Evolutionary conservation across 768 basidiomycete genomes (phyloP).

Genomic region (Tricholoma hemisulphureum): DNA sequence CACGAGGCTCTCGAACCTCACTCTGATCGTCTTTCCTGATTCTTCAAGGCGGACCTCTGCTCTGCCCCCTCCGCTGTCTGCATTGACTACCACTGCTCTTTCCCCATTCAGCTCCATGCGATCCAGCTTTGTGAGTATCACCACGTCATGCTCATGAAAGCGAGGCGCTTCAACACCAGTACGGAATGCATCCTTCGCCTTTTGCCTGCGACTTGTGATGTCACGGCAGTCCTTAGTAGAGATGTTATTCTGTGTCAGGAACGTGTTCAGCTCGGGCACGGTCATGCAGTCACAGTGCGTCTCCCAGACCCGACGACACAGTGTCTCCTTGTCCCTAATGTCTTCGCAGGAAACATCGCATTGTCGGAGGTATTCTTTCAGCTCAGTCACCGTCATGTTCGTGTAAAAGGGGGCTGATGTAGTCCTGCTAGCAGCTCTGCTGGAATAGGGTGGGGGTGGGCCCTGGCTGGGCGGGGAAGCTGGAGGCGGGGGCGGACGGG

Average conservation of each 20-base stretch:
- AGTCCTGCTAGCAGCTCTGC: neutral
- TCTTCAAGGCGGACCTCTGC: neutral
- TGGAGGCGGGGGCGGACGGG: neutral
- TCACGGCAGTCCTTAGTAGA: neutral
- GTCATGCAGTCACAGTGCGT: neutral
- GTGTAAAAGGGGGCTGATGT: neutral
- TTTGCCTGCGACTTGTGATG: neutral
- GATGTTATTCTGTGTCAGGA: neutral
- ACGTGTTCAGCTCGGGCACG: neutral
- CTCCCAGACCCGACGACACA: neutral
- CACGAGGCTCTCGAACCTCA: neutral
- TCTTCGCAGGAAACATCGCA: neutral
- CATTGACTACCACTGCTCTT: neutral
- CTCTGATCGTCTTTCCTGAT: neutral
- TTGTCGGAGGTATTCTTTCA: neutral
- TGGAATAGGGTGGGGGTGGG: neutral
- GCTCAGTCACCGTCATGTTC: neutral
- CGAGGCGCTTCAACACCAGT: neutral
- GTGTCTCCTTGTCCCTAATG: neutral
- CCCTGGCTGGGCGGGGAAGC: neutral
- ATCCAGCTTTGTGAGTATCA: neutral
- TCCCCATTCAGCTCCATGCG: neutral
- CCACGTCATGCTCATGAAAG: neutral
- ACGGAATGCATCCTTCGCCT: neutral
- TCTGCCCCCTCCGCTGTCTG: neutral